Evolutionary conservation across 2,329 filamentous ascomycete species (phyloP), one percentile per base, ranked within the genome.

Genomic region (Sarocladiaceae sp.): DNA sequence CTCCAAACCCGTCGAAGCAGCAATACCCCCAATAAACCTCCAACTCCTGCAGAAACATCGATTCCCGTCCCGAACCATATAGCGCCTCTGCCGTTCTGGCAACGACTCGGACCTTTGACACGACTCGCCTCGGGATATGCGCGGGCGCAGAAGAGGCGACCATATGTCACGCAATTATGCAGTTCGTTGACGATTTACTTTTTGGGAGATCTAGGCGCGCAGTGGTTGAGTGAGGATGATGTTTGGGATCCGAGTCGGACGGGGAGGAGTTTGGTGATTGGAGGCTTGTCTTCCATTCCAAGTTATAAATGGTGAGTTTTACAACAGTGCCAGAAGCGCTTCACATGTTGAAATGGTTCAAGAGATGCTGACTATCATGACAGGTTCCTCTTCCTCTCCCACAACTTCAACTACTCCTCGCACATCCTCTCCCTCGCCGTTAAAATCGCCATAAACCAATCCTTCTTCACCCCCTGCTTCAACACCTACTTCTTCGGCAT

Each of bases 401-500:
- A 82, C 54, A 79, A 84, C 69, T 96, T 96, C 79, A 96, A 96
- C 72, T 96, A 89, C 69, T 60, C 82, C 7, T 92, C 88, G 26
- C 86, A 84, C 59, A 60, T 80, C 33, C 68, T 89, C 47, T 91
- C 87, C 2, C 76, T 97, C 28, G 75, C 76, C 26, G 83, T 83
- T 52, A 96, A 96, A 70, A 88, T 96, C 53, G 65, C 78, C 36
- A 78, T 97, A 33, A 94, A 91, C 69, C 92, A 97, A 71, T 66
- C 80, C 12, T 71, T 83, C 60, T 96, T 95, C 71, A 90, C 92
- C 1, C 90, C 93, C 1, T 62, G 88, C 10, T 95, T 95, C 74
- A 93, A 88, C 68, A 78, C 82, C 22, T 90, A 89, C 68, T 96
- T 96, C 71, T 89, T 96, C 67, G 83, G 85, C 54, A 78, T 87